Conservation (phyloP, 2,329 filamentous ascomycete species). For the Xylariaceae sp. region DNA sequence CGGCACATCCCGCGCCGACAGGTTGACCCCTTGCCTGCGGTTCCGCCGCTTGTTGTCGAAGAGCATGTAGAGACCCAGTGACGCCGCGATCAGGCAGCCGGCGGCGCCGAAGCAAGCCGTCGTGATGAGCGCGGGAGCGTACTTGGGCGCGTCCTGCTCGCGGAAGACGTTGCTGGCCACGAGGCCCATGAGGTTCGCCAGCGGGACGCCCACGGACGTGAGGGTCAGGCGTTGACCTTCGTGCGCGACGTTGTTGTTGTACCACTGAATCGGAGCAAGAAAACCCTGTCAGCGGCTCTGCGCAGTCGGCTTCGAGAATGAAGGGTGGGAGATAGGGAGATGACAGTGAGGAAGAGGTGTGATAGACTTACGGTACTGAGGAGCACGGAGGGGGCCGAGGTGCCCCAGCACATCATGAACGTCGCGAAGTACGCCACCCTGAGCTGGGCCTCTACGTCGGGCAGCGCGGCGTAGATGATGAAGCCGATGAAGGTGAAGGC, state of each 20-base stretch:
- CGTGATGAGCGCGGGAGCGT: constrained; percentile 61
- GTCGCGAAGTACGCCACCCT: constrained; percentile 69
- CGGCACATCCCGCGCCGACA: constrained; percentile 53
- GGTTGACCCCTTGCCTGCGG: constrained; percentile 46
- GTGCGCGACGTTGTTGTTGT: constrained; percentile 79
- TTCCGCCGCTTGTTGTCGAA: constrained; percentile 61
- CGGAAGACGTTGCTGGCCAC: constrained; percentile 66
- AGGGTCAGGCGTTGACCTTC: constrained; percentile 68
- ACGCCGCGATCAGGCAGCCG: constrained; percentile 50
- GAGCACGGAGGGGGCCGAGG: constrained; percentile 68
- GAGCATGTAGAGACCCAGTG: constrained; percentile 61
- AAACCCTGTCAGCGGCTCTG: too few relatives aligned
- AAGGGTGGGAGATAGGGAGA: too few relatives aligned
- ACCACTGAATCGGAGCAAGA: constrained; percentile 44
- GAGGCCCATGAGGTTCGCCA: constrained; percentile 74
- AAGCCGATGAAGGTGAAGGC: constrained; percentile 72
- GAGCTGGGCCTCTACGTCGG: constrained; percentile 55
- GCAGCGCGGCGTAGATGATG: constrained; percentile 70
- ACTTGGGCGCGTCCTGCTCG: constrained; percentile 59
- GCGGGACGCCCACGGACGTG: constrained; percentile 67
- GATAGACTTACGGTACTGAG: constrained; percentile 33
- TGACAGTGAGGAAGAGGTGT: not conserved
- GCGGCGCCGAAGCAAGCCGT: constrained; percentile 60
- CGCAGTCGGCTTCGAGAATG: too few relatives aligned
- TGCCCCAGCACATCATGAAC: constrained; percentile 83